Evolutionary conservation across 2,329 filamentous ascomycete genomes (phyloP).

Genomic region (Verticillium nonalfalfae): DNA sequence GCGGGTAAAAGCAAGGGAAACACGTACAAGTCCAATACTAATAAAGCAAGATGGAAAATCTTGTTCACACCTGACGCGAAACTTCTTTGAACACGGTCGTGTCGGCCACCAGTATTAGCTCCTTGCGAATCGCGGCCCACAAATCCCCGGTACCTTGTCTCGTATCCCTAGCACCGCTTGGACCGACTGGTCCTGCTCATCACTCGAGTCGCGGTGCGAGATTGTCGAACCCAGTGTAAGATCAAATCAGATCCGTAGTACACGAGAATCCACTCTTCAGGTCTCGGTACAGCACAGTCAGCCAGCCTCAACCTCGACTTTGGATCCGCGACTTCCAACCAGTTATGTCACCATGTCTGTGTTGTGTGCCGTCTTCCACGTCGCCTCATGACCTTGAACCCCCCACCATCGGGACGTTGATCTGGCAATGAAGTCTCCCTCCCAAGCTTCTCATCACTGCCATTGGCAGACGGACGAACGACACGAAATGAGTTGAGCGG

Average conservation of each 20-base stretch:
- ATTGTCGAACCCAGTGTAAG: background rate
- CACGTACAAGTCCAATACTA: background rate
- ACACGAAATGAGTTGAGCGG: background rate
- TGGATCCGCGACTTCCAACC: background rate
- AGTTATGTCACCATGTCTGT: background rate
- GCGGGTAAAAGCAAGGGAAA: too few relatives aligned
- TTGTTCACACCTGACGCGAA: background rate
- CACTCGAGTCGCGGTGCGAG: background rate
- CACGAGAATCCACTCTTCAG: background rate
- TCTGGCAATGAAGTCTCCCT: background rate
- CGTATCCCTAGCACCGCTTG: background rate
- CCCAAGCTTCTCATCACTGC: background rate
- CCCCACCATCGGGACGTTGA: background rate
- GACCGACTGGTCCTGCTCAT: background rate
- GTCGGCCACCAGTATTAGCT: background rate
- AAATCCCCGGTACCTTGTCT: background rate
- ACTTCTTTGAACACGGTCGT: background rate
- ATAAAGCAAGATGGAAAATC: background rate
- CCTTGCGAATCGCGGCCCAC: background rate
- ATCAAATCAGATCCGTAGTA: background rate
- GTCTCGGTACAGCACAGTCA: background rate
- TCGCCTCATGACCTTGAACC: background rate
- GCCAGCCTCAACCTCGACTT: background rate
- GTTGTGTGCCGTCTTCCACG: background rate
- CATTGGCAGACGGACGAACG: background rate